phyloP scores from a whole-genome alignment of 2,329 filamentous ascomycete species.

The Paramyrothecium sp. region DNA sequence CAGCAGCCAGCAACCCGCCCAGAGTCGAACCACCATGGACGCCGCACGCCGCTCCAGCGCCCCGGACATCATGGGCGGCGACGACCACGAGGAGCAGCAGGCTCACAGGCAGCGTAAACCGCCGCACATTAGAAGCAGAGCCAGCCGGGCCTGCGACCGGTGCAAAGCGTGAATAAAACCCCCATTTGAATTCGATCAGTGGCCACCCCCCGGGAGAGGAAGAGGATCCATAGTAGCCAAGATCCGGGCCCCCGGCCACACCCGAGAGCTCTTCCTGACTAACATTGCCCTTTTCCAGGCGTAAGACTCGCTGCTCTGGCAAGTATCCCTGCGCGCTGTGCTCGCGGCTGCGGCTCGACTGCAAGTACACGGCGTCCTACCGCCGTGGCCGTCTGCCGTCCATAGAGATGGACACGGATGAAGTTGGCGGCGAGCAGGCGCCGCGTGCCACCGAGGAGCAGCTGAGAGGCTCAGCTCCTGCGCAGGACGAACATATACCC shows the following conservation, averaged over 20 bases:
- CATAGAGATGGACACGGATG: conserved; percentile 15
- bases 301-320: conserved; percentile 22
- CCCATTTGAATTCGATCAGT: background rate
- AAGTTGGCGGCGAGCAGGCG: background rate
- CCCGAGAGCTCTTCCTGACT: background rate
- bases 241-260: background rate
- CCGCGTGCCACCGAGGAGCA: conserved; percentile 4
- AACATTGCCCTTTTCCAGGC: conserved; percentile 6
- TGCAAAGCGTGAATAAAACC: conserved; percentile 17
- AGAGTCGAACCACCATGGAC: background rate
- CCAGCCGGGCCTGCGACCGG: conserved; percentile 20
- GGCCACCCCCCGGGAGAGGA: background rate
- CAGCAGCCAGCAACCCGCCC: background rate
- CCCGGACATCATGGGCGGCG: background rate
- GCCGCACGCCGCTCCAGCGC: background rate
- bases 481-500: conserved; percentile 9
- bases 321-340: conserved; percentile 19
- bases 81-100: background rate
- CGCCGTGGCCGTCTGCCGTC: conserved; percentile 18
- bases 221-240: background rate
- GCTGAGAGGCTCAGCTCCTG: background rate
- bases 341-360: conserved; percentile 16
- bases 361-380: conserved; percentile 19
- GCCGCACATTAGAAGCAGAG: conserved; percentile 1
- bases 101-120: background rate